Conservation (phyloP, 768 basidiomycete genomes). For the Austroboletus eburneus region DNA sequence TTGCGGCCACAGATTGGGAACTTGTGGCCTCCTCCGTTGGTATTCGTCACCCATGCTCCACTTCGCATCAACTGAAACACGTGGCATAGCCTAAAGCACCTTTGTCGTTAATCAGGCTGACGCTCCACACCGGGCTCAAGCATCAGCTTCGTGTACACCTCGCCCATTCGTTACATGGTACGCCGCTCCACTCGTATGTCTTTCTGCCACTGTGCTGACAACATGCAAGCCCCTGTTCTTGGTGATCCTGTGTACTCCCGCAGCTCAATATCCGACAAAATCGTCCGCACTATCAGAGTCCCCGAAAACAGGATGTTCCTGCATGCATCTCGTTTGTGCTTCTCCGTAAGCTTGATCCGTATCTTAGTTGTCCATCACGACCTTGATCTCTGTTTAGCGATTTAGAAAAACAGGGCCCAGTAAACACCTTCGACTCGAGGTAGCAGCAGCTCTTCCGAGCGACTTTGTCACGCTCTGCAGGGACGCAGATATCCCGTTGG, state of each 20-base stretch:
- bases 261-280: conserved; percentile 31
- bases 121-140: conserved; percentile 59
- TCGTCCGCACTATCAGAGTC: conserved; percentile 26
- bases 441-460: conserved; percentile 54
- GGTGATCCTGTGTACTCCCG: conserved; percentile 55
- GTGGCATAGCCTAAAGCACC: conserved; percentile 37
- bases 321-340: conserved; percentile 55
- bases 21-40: conserved; percentile 55
- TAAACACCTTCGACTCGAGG: conserved; percentile 48
- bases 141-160: conserved; percentile 70
- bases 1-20: conserved; percentile 50
- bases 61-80: conserved; percentile 26
- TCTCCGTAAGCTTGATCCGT: conserved; percentile 41
- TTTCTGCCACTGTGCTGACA: conserved; percentile 8
- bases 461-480: conserved; percentile 53
- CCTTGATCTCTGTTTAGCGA: conserved; percentile 34
- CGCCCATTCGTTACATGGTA: conserved; percentile 48
- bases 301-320: conserved; percentile 52
- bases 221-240: conserved; percentile 54
- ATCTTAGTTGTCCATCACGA: background rate
- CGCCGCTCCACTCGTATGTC: conserved; percentile 8
- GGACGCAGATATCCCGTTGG: conserved; percentile 41
- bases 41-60: conserved; percentile 12
- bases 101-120: conserved; percentile 53
- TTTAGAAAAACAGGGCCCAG: conserved; percentile 41